Evolutionary conservation across 2,329 filamentous ascomycete genomes (phyloP), one percentile per base, ranked within the genome.

Genomic region (Hypoxylon sp.): DNA sequence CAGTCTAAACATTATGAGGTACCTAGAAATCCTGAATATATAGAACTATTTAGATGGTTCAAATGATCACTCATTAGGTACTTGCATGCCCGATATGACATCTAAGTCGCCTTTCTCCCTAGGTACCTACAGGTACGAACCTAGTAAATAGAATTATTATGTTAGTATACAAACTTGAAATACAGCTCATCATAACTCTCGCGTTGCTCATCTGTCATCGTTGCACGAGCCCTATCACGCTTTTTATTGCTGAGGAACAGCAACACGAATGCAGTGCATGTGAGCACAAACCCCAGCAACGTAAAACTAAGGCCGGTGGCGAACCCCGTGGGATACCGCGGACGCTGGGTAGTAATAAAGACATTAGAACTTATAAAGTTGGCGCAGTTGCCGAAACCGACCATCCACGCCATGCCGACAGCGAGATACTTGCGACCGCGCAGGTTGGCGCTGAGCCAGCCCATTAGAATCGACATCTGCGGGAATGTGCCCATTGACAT

Each of bases 331-430:
- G 74, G 75, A 62, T 82, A 83, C 5, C 67, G 73, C 3, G 81
- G 82, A 2, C 77, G 72, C 70, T 83, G 75, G 3, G 59, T 64
- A 9, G 74, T 76, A 67, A 83, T 79, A 66, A 83, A 84, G 5
- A 83, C 76, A 63, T 82, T 82, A 26, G 77, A 75, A 3, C 78
- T 78, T 6, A 83, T 75, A 56, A 84, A 80, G 52, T 81, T 82
- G 52, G 80, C 82, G 62, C 80, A 82, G 70, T 83, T 83, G n/a
- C 81, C 82, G 19, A 83, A 80, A 2, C 80, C 80, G 2, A 80
- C 74, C 72, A 81, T 79, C 71, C 82, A 76, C 1, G 78, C 82
- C 72, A 80, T 81, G 3, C 79, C 81, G 5, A 83, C 76, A 5
- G 79, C 80, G 22, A 82, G 79, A 60, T 80, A 79, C 42, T 79